phyloP scores from a whole-genome alignment of 306 rosid genomes.

The Cicer chorassanicum region DNA sequence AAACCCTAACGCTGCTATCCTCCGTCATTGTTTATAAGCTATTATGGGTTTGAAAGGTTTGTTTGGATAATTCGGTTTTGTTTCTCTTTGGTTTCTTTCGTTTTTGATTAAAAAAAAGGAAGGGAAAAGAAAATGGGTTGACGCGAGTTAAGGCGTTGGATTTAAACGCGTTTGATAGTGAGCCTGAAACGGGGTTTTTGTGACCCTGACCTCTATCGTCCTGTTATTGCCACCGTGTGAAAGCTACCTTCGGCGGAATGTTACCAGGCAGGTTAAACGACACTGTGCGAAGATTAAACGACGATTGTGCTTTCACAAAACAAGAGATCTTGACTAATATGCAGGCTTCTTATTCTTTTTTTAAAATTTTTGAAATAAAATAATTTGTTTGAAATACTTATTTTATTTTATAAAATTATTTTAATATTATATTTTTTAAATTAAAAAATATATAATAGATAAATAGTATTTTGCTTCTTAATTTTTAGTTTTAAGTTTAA shows the following conservation, averaged over 20 bases:
- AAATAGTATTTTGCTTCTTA: no score
- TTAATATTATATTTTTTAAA: no score
- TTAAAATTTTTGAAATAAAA: no score
- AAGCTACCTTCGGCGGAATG: background rate
- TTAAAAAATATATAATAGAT: no score
- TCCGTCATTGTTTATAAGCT: slow-evolving; percentile 55
- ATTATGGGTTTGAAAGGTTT: background rate
- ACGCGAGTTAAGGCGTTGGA: background rate
- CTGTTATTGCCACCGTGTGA: background rate
- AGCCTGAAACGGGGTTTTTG: slow-evolving; percentile 20
- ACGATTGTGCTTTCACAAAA: background rate
- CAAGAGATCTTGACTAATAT: no score
- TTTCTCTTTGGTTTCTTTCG: background rate
- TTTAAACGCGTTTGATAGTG: background rate
- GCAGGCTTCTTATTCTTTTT: no score
- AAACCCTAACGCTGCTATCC: slow-evolving; percentile 65
- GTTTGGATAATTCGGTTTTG: background rate
- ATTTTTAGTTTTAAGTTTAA: no score
- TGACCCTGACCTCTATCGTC: background rate
- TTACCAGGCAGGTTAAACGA: slow-evolving; percentile 13
- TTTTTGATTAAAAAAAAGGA: slow-evolving; percentile 16
- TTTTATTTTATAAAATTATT: no score
- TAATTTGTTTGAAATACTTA: no score
- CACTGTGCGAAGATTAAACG: slow-evolving; percentile 13
- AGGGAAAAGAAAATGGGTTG: background rate